Evolutionary conservation across 257 asterid genomes (phyloP).

Genomic region (Solanum paucissectum): DNA sequence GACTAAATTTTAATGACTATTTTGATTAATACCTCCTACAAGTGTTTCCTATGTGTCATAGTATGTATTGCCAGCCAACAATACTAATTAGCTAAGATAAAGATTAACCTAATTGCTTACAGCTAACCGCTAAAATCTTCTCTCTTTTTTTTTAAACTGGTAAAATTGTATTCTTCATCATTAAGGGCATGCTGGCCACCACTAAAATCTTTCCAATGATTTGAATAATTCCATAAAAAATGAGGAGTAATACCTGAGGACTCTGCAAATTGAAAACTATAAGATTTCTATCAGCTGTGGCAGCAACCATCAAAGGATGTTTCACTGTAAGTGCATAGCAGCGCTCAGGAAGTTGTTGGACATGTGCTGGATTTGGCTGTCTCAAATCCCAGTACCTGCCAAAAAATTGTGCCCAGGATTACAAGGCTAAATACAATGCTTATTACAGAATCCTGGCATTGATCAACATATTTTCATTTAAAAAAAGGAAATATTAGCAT

Average conservation of each 20-base stretch:
- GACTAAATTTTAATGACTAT: too few species aligned
- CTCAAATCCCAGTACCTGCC: conserved; percentile 96
- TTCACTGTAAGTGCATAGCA: conserved; percentile 87
- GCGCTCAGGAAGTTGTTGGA: conserved; percentile 91
- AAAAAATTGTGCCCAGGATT: not conserved
- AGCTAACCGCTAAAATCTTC: not conserved
- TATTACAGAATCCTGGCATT: not conserved
- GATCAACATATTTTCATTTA: not conserved
- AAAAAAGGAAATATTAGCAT: not conserved
- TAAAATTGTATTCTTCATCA: not conserved
- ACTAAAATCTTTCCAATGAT: not conserved
- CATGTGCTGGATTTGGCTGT: conserved; percentile 79
- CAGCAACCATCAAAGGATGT: conserved; percentile 94
- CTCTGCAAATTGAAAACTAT: conserved; percentile 82
- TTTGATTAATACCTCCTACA: too few species aligned
- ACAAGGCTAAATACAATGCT: not conserved
- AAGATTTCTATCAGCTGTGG: conserved; percentile 87
- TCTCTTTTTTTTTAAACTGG: not conserved
- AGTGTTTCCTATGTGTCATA: not conserved
- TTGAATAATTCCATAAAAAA: not conserved
- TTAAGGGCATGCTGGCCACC: not conserved
- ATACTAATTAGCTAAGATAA: not conserved
- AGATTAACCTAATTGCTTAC: not conserved
- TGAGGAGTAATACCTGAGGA: conserved; percentile 64
- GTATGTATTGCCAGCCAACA: not conserved